These are phyloP conservation scores for Amoebophrya sp. DNA, from an alignment of 169 alveolate genomes.

Conservation along the genomic window DNA sequence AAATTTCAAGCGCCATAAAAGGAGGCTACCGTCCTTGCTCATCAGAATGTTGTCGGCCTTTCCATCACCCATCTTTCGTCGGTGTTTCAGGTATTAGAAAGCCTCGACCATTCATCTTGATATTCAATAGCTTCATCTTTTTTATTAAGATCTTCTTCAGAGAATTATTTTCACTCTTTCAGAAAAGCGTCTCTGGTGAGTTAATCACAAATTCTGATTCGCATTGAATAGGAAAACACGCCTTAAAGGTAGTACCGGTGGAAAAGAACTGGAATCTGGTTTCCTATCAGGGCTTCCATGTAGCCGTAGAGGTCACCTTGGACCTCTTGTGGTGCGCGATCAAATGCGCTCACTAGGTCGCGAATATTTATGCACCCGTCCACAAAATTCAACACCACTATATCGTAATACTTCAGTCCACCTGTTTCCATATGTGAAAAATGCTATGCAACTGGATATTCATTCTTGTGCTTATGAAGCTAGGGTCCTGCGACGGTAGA, in stretches of 20 bases:
- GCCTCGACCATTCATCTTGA: too few species aligned
- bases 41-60: background rate
- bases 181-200: too few species aligned
- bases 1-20: background rate
- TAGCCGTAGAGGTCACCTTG: background rate
- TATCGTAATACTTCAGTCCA: constrained; percentile 3
- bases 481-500: too few species aligned
- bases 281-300: background rate
- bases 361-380: background rate
- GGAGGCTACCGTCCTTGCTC: background rate
- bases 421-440: too few species aligned
- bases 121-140: too few species aligned
- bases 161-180: too few species aligned
- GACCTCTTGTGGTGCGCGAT: background rate
- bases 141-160: too few species aligned
- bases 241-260: constrained; percentile 8
- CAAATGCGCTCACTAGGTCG: background rate
- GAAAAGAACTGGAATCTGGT: background rate
- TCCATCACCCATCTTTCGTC: constrained; percentile 3
- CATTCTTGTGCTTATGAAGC: too few species aligned
- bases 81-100: background rate
- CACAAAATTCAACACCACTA: background rate
- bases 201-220: too few species aligned
- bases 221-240: too few species aligned
- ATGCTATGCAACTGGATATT: too few species aligned